A percentile compares a stretch with the other conserved stretches of the same genome.
Evolutionary conservation across 164 flowering plant species (phyloP).

Genomic region (Litsea cubeba): DNA sequence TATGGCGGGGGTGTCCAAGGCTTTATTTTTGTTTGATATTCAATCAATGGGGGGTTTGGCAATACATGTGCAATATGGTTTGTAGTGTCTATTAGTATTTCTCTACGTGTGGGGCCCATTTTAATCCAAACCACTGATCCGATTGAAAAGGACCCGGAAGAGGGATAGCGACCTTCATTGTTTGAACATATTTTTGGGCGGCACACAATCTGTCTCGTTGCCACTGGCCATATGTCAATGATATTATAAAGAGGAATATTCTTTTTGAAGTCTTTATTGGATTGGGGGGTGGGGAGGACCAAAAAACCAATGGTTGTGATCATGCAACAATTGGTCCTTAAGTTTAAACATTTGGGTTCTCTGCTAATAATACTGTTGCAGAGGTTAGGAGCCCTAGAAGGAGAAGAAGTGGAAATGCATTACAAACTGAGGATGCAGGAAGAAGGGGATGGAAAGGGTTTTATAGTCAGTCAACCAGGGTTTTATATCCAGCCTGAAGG

Average conservation of each 20-base stretch:
- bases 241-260: not conserved
- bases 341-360: not conserved
- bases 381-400: not conserved
- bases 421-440: no score
- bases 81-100: not conserved
- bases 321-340: not conserved
- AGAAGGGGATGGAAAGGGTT: no score
- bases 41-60: constrained; percentile 11
- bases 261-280: not conserved
- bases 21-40: constrained; percentile 9
- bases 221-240: not conserved
- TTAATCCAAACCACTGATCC: not conserved
- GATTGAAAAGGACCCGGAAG: not conserved
- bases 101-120: not conserved
- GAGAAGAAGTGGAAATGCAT: no score
- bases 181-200: no score
- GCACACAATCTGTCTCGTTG: no score
- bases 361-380: not conserved
- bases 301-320: not conserved
- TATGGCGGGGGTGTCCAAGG: not conserved
- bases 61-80: not conserved
- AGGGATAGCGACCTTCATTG: no score
- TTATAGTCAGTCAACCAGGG: no score
- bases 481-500: no score
- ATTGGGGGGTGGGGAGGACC: not conserved